A percentile compares a stretch with the other conserved stretches of the same genome.
Evolutionary conservation across 306 rosid species (phyloP).

Genomic region (Gillenia trifoliata): DNA sequence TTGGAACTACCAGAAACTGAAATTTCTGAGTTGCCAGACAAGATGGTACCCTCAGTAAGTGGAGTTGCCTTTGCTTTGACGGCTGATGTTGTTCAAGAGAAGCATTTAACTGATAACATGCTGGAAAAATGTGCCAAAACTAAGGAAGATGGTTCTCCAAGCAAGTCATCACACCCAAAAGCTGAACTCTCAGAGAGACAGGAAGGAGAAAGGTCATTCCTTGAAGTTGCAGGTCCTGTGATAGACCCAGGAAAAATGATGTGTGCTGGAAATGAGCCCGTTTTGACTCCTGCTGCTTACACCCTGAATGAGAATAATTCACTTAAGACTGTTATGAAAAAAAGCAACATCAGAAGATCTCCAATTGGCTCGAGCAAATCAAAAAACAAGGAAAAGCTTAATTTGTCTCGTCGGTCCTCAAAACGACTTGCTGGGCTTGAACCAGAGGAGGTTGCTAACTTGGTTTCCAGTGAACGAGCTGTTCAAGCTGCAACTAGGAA

Average conservation of each 20-base stretch:
- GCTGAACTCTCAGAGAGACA: constrained; percentile 17
- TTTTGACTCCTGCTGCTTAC: constrained; percentile 24
- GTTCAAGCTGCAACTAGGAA: constrained; percentile 37
- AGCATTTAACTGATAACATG: constrained; percentile 29
- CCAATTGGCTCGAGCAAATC: constrained; percentile 26
- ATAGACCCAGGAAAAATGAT: constrained; percentile 2
- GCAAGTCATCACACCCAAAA: constrained; percentile 15
- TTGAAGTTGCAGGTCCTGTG: constrained; percentile 9
- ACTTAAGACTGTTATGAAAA: constrained; percentile 12
- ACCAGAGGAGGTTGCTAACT: constrained; percentile 38
- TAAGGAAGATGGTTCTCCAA: constrained; percentile 23
- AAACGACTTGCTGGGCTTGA: constrained; percentile 66
- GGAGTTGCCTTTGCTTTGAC: constrained; percentile 23
- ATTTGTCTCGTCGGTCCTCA: constrained; percentile 50
- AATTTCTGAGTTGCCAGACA: constrained; percentile 27
- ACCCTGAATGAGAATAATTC: constrained; percentile 27
- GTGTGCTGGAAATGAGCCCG: constrained; percentile 21
- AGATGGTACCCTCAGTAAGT: constrained; percentile 19
- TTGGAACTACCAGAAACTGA: constrained; percentile 27
- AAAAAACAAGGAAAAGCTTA: constrained; percentile 33
- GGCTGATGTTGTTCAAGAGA: constrained; percentile 29
- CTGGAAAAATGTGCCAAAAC: constrained; percentile 29
- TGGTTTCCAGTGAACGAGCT: constrained; percentile 30
- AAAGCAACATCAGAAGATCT: constrained; percentile 4
- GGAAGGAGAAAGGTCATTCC: neutral